Evolutionary conservation across 176 grass and related monocot genomes (phyloP).

Genomic region (Tuctoria greenei): DNA sequence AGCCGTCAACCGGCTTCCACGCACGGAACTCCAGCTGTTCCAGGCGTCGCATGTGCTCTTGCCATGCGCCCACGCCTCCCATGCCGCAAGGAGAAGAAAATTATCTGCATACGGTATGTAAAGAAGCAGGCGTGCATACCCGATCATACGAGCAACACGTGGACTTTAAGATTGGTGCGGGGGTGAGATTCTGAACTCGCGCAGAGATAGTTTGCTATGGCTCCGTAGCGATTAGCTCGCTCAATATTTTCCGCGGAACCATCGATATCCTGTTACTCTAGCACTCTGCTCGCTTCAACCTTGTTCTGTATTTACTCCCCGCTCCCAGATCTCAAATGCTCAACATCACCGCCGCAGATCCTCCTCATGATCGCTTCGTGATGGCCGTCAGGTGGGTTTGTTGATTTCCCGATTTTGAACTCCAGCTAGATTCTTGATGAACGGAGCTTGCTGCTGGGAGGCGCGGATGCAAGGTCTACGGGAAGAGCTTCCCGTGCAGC

Average conservation of each 20-base stretch:
- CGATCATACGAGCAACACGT: too few species aligned
- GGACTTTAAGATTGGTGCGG: too few species aligned
- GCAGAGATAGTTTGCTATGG: too few species aligned
- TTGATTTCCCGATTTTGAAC: constrained; percentile 10
- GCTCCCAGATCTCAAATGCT: constrained; percentile 37
- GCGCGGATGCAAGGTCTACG: constrained; percentile 60
- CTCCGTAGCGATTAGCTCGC: too few species aligned
- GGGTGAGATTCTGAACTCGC: too few species aligned
- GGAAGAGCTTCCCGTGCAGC: constrained; percentile 56
- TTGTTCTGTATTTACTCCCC: background rate
- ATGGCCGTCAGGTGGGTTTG: constrained; percentile 15
- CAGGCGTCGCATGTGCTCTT: background rate
- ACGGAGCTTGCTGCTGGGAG: constrained; percentile 26
- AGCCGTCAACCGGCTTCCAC: background rate
- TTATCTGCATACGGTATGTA: too few species aligned
- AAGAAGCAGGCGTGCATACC: too few species aligned
- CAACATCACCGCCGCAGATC: constrained; percentile 18
- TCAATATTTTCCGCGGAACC: too few species aligned
- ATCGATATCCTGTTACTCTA: constrained; percentile 50
- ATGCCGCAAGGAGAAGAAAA: too few species aligned
- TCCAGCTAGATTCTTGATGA: background rate
- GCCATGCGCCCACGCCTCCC: background rate
- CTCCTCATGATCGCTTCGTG: background rate
- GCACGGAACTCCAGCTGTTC: background rate
- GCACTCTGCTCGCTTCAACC: constrained; percentile 34